Percentiles rank a stretch among this genome's conserved stretches.
Conservation (phyloP, 768 basidiomycete genomes). For the Serendipita sp. region DNA sequence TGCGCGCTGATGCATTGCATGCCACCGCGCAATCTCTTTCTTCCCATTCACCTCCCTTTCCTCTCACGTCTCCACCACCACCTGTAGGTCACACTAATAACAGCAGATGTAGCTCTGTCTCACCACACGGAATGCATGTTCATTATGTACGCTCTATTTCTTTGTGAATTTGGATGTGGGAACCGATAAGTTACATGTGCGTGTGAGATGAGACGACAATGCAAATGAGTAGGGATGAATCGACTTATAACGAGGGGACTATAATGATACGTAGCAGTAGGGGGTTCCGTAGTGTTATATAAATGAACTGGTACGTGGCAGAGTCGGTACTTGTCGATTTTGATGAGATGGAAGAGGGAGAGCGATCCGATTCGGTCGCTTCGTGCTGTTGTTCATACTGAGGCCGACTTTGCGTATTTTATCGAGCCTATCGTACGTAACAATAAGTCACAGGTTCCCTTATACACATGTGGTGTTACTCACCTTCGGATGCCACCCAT, state of each 20-base stretch:
- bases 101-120: background rate
- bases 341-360: background rate
- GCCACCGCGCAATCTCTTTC: background rate
- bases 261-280: background rate
- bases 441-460: slow-evolving; percentile 8
- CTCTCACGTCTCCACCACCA: background rate
- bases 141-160: too few species aligned
- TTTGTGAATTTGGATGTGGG: too few species aligned
- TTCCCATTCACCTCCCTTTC: background rate
- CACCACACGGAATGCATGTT: too few species aligned
- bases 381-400: slow-evolving; percentile 16
- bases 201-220: too few species aligned
- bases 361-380: slow-evolving; percentile 10
- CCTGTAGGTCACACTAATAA: background rate
- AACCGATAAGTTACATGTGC: too few species aligned
- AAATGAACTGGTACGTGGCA: background rate
- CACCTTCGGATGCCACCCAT: slow-evolving; percentile 50
- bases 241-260: background rate
- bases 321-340: background rate
- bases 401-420: slow-evolving; percentile 32
- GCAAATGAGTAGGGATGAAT: background rate
- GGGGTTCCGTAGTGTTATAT: background rate
- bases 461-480: slow-evolving; percentile 10
- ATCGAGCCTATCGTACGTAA: slow-evolving; percentile 20
- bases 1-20: background rate